A percentile compares a stretch with the other conserved stretches of the same genome.
phyloP scores from a whole-genome alignment of 1,284 basidiomycete species.

The Cronartium quercuum region DNA sequence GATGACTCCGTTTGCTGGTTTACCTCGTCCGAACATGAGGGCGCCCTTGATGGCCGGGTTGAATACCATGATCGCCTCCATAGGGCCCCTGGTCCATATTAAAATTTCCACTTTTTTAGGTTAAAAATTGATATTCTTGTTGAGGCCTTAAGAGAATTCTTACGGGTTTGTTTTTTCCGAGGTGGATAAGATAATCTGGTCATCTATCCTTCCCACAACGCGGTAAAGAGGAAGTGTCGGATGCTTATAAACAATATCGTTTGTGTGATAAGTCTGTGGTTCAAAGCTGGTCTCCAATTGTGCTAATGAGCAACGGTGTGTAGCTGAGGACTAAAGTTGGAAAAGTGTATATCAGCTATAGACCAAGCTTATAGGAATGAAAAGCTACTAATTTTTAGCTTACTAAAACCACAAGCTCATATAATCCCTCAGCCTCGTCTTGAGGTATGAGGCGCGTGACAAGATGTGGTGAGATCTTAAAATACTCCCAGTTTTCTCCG shows the following conservation, averaged over 20 bases:
- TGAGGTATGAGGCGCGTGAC: not conserved
- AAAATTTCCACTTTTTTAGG: not conserved
- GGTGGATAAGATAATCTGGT: not conserved
- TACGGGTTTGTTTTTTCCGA: constrained; percentile 19
- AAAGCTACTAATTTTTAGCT: too few species aligned
- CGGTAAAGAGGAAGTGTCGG: not conserved
- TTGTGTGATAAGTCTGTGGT: constrained; percentile 1
- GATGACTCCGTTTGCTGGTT: constrained; percentile 2
- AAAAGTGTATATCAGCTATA: too few species aligned
- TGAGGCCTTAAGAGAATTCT: not conserved
- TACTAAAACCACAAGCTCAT: not conserved
- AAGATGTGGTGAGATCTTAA: not conserved
- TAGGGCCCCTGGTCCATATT: not conserved
- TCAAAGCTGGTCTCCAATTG: not conserved
- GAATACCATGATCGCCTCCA: not conserved
- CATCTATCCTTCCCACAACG: not conserved
- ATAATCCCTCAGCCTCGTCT: not conserved
- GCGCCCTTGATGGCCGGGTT: not conserved
- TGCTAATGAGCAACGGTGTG: not conserved
- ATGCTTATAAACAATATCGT: not conserved
- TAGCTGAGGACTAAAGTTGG: not conserved
- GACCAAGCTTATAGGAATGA: too few species aligned
- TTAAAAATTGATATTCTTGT: not conserved
- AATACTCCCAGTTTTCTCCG: not conserved
- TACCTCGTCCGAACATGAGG: constrained; percentile 3